Conservation (phyloP, 2,329 filamentous ascomycete genomes). For the Talaromyces pinophilus region DNA sequence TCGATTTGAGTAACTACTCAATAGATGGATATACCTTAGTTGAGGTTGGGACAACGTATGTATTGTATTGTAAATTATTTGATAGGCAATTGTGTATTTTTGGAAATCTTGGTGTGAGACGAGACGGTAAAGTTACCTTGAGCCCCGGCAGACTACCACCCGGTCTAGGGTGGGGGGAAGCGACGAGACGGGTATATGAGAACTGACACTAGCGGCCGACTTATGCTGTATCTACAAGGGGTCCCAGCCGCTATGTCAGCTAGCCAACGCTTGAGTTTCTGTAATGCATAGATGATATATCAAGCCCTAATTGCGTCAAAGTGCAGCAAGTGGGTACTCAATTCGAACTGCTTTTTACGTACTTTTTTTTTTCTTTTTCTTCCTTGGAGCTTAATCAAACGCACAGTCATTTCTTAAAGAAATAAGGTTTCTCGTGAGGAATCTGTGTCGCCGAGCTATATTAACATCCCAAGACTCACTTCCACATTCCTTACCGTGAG, state of each 20-base stretch:
- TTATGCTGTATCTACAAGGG: background rate
- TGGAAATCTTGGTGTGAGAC: too few relatives aligned
- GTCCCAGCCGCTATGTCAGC: background rate
- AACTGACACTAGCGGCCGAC: background rate
- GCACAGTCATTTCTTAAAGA: background rate
- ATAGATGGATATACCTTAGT: too few relatives aligned
- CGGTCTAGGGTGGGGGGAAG: too few relatives aligned
- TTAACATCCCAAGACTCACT: conserved; percentile 85
- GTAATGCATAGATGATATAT: background rate
- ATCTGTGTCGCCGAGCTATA: too few relatives aligned
- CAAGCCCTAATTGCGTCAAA: background rate
- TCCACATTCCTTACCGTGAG: conserved; percentile 99
- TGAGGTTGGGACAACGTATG: too few relatives aligned
- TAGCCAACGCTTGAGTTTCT: background rate
- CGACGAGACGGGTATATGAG: background rate
- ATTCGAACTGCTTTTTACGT: background rate
- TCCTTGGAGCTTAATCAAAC: background rate
- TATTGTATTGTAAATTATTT: too few relatives aligned
- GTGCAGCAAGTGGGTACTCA: background rate
- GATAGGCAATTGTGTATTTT: too few relatives aligned
- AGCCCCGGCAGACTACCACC: too few relatives aligned
- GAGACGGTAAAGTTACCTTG: too few relatives aligned
- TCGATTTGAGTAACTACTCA: too few relatives aligned
- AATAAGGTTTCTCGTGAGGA: too few relatives aligned
- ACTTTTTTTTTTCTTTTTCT: background rate